A percentile compares a stretch with the other conserved stretches of the same genome.
Evolutionary conservation across 768 basidiomycete species (phyloP).

Genomic region (Phylloporus sp.): DNA sequence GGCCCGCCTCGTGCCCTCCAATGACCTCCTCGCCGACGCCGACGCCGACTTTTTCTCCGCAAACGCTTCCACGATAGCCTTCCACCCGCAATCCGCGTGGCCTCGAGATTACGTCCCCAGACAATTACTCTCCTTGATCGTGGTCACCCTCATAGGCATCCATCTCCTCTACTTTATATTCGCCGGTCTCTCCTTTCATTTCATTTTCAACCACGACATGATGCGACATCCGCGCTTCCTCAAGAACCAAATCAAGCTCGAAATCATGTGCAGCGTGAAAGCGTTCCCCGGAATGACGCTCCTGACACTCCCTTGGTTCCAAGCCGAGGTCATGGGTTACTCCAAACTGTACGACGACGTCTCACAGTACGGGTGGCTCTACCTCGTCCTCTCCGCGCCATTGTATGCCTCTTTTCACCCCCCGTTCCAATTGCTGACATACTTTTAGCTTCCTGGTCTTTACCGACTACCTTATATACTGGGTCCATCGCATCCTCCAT

Average conservation of each 20-base stretch:
- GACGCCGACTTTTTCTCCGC: conserved; percentile 17
- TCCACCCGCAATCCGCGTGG: conserved; percentile 63
- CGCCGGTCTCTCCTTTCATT: conserved; percentile 75
- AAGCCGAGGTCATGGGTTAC: conserved; percentile 84
- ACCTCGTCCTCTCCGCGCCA: conserved; percentile 61
- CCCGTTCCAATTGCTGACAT: background rate
- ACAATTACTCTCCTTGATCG: conserved; percentile 65
- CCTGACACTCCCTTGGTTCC: conserved; percentile 91
- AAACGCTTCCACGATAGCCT: conserved; percentile 38
- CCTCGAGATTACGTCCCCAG: conserved; percentile 78
- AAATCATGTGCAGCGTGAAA: conserved; percentile 69
- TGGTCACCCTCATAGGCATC: conserved; percentile 76
- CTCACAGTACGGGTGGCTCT: conserved; percentile 74
- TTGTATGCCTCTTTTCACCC: conserved; percentile 43
- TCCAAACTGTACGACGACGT: conserved; percentile 73
- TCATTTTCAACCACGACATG: conserved; percentile 93
- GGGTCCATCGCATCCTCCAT: conserved; percentile 92
- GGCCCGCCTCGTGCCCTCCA: conserved; percentile 64
- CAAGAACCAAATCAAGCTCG: conserved; percentile 75
- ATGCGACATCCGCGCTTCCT: conserved; percentile 93
- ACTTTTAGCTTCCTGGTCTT: conserved; percentile 63
- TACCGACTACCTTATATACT: conserved; percentile 94
- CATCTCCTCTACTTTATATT: conserved; percentile 84
- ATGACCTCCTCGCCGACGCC: conserved; percentile 39
- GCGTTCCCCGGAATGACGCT: conserved; percentile 81